Percentiles rank a stretch among this genome's conserved stretches.
These are phyloP conservation scores for Dioscorea alata DNA, from an alignment of 106 monocot species.

Conservation along the genomic window DNA sequence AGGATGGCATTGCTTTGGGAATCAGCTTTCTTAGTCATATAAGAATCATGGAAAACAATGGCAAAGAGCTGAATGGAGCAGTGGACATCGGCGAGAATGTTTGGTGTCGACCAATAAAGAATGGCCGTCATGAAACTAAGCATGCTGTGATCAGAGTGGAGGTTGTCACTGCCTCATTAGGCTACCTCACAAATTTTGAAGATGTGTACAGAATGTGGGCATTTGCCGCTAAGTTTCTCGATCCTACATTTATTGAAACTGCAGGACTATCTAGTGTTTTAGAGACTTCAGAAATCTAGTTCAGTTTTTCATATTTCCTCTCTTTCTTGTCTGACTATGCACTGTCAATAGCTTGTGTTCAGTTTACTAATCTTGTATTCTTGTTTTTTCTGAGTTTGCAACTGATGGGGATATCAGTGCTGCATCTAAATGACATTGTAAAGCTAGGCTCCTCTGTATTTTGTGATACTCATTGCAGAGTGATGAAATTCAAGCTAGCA, in stretches of 20 bases:
- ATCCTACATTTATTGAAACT: constrained; percentile 56
- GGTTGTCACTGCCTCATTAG: constrained; percentile 90
- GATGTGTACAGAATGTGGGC: constrained; percentile 98
- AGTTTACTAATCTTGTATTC: too few relatives aligned
- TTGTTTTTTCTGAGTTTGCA: too few relatives aligned
- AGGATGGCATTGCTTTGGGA: constrained; percentile 69
- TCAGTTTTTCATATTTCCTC: too few relatives aligned
- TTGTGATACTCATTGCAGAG: neutral
- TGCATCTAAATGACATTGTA: too few relatives aligned
- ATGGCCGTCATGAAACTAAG: constrained; percentile 38
- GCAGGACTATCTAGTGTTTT: constrained; percentile 43
- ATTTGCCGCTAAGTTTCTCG: constrained; percentile 80
- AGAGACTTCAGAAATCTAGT: constrained; percentile 41
- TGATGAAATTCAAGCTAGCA: too few relatives aligned
- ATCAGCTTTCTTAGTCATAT: constrained; percentile 85
- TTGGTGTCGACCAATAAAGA: constrained; percentile 34
- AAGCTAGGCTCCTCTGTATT: neutral
- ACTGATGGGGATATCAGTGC: too few relatives aligned
- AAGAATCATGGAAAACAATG: constrained; percentile 26
- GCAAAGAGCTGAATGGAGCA: constrained; percentile 30
- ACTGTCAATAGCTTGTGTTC: too few relatives aligned
- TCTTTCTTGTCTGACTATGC: too few relatives aligned
- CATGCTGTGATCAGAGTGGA: constrained; percentile 47
- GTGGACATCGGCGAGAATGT: constrained; percentile 28
- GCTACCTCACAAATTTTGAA: constrained; percentile 94